Evolutionary conservation across 2,329 filamentous ascomycete species (phyloP).

Genomic region (Sporothrix globosa): DNA sequence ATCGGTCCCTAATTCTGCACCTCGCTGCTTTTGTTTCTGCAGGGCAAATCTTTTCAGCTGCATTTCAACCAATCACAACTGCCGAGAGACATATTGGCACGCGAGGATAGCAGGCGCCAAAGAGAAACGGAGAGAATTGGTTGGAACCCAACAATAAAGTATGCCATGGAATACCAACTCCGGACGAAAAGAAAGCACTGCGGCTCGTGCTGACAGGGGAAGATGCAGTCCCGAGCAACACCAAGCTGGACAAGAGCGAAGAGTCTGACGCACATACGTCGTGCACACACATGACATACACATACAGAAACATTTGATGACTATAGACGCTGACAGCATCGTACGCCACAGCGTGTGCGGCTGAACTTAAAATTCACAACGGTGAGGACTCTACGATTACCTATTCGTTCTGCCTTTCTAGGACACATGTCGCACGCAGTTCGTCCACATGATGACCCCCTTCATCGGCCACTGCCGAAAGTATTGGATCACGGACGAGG

Average conservation of each 20-base stretch:
- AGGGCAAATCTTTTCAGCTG: slow-evolving; percentile 18
- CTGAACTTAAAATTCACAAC: not conserved
- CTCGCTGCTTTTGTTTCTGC: not conserved
- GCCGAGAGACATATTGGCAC: slow-evolving; percentile 18
- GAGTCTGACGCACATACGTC: not conserved
- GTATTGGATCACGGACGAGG: slow-evolving; percentile 8
- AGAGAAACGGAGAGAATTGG: not conserved
- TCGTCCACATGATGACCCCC: not conserved
- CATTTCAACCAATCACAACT: slow-evolving; percentile 5
- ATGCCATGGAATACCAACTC: no score
- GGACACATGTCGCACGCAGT: no score
- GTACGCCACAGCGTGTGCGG: not conserved
- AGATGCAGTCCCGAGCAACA: not conserved
- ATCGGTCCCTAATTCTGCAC: not conserved
- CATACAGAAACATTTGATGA: not conserved
- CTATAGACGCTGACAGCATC: slow-evolving; percentile 10
- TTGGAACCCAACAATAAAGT: no score
- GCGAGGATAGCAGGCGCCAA: not conserved
- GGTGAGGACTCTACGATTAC: not conserved
- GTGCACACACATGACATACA: not conserved
- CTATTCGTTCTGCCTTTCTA: no score
- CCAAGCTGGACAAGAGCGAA: not conserved
- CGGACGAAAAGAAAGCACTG: not conserved
- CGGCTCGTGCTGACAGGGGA: slow-evolving; percentile 1
- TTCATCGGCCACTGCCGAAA: slow-evolving; percentile 17